Base-by-base conservation (phyloP, 2,329 filamentous ascomycete genomes). In the Pseudopyricularia javanii region DNA sequence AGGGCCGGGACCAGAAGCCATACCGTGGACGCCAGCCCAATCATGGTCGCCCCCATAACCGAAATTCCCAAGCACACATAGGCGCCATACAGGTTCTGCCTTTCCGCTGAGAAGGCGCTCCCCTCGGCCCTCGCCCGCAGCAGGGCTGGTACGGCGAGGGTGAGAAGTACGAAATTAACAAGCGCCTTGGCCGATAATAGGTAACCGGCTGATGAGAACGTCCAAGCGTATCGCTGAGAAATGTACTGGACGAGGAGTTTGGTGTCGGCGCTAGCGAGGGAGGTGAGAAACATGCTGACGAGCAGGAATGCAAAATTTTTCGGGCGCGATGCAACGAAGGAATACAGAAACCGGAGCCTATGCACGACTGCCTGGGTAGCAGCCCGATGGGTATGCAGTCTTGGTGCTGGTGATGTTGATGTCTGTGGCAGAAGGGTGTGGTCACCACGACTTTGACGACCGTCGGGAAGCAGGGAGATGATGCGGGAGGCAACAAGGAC, bases 211-310 rank as follows among this genome's bases (percentile, higher is more conserved):
- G 65, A 66, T 2, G 71, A 66, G 54, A 76, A 74, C 0, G 63
- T 66, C 73, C 73, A 75, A 20, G 59, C 52, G 40, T 74, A 76
- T 1, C 73, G 66, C 55, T 68, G 74, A 0, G 74, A 76, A 56
- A 76, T 75, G 56, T 75, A 76, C 54, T 75, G 72, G 2, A 73
- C 66, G 7, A 76, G 64, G 0, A 76, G 65, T 54, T 74, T 76
- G 15, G 73, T 76, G 56, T 76, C 74, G 22, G 73, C 73, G 59
- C 71, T 74, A 6, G 73, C 74, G 15, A 76, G 65, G 12, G 73
- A 71, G 1, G 72, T 71, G 53, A 76, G 67, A 51, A 75, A 65
- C 59, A 75, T 73, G 58, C 69, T 69, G 49, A 66, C 49, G 1
- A 76, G 67, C 2, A 75, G 58, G 2, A 76, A 61, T 2, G 62